Percentiles rank a stretch among this genome's conserved stretches.
phyloP scores from a whole-genome alignment of 805 yeast species.

The Ogataea trehaloabstinens region DNA sequence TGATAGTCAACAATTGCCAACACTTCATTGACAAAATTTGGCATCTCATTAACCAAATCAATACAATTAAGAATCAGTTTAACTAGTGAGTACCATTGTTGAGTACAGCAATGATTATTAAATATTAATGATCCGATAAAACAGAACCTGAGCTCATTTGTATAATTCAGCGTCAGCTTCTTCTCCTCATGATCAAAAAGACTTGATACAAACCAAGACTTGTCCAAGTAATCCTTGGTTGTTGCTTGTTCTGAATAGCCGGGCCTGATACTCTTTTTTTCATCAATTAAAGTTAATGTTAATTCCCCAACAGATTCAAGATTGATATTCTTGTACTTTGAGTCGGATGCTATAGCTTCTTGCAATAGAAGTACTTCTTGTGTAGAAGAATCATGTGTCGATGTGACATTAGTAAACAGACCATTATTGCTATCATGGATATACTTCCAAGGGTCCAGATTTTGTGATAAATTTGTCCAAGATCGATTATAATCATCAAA shows the following conservation, averaged over 20 bases:
- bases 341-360: constrained; percentile 28
- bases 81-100: constrained; percentile 60
- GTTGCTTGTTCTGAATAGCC: constrained; percentile 36
- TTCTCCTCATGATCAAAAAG: constrained; percentile 23
- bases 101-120: constrained; percentile 61
- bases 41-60: constrained; percentile 25
- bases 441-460: constrained; percentile 5
- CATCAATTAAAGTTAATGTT: constrained; percentile 41
- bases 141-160: constrained; percentile 56
- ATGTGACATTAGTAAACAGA: constrained; percentile 27
- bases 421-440: constrained; percentile 11
- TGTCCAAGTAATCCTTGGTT: constrained; percentile 56
- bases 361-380: constrained; percentile 45
- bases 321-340: constrained; percentile 28
- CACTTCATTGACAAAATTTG: constrained; percentile 31
- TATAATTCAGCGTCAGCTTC: constrained; percentile 28
- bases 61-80: constrained; percentile 40
- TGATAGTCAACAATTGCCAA: constrained; percentile 35
- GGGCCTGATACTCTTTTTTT: constrained; percentile 33
- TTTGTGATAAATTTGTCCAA: constrained; percentile 24
- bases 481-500: constrained; percentile 23
- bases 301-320: constrained; percentile 35
- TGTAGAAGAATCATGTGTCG: constrained; percentile 48
- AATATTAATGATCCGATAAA: constrained; percentile 49
- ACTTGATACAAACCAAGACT: constrained; percentile 53